A percentile compares a stretch with the other conserved stretches of the same genome.
Evolutionary conservation across 2,329 filamentous ascomycete species (phyloP).

Genomic region (Arthroderma sp.): DNA sequence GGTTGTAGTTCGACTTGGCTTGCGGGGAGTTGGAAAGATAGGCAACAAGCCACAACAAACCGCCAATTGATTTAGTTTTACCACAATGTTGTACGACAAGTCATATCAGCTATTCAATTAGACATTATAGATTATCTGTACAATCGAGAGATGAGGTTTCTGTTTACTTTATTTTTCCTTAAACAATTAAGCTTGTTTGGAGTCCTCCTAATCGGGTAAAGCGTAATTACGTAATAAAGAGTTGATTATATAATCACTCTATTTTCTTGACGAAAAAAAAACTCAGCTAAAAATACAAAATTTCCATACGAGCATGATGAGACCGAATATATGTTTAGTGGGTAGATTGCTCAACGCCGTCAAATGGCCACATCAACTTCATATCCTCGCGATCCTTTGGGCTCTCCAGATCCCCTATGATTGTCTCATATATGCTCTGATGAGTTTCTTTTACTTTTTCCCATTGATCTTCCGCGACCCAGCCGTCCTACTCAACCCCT

Average conservation of each 20-base stretch:
- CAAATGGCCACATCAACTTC: slow-evolving; percentile 17
- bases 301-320: no score
- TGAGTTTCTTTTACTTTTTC: slow-evolving; percentile 12
- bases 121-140: neutral
- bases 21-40: neutral
- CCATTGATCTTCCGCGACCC: slow-evolving; percentile 14
- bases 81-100: neutral
- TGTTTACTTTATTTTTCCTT: neutral
- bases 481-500: slow-evolving; percentile 14
- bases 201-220: neutral
- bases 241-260: no score
- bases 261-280: no score
- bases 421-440: slow-evolving; percentile 11
- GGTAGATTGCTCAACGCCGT: no score
- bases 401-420: slow-evolving; percentile 12
- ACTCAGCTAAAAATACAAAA: no score
- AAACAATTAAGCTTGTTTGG: no score
- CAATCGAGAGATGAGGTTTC: neutral
- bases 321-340: no score
- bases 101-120: neutral
- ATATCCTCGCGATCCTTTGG: slow-evolving; percentile 13
- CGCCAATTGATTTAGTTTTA: neutral
- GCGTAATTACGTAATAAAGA: neutral
- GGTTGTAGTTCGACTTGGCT: neutral
- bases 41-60: neutral